Evolutionary conservation across 2,329 filamentous ascomycete species (phyloP).

Genomic region (Aspergillus hiratsukae): DNA sequence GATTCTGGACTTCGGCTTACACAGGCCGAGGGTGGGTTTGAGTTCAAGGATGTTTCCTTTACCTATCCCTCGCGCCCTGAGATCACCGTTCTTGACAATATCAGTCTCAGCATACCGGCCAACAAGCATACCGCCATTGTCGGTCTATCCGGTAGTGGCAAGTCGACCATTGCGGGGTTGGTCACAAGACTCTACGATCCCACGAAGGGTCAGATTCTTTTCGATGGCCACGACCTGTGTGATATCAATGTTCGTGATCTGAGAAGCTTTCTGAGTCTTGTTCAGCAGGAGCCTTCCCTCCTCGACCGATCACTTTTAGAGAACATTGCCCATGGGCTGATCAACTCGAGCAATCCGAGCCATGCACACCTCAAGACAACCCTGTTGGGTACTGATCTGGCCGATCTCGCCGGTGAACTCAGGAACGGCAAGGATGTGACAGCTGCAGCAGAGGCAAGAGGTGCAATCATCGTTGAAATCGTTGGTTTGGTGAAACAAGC

Average conservation of each 20-base stretch:
- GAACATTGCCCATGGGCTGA: conserved; percentile 62
- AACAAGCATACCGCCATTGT: conserved; percentile 59
- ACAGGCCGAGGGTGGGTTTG: conserved; percentile 27
- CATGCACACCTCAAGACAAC: conserved; percentile 46
- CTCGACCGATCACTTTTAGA: conserved; percentile 78
- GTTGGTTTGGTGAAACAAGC: conserved; percentile 53
- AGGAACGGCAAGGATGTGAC: conserved; percentile 49
- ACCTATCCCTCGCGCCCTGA: conserved; percentile 37
- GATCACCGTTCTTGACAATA: conserved; percentile 33
- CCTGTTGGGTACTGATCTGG: conserved; percentile 49
- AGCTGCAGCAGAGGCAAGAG: conserved; percentile 41
- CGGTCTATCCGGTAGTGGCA: conserved; percentile 68
- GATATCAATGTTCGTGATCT: conserved; percentile 29
- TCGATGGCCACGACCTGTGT: conserved; percentile 36
- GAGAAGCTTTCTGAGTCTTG: conserved; percentile 19
- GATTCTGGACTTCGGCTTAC: conserved; percentile 18
- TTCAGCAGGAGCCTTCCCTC: conserved; percentile 67
- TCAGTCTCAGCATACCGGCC: conserved; percentile 34
- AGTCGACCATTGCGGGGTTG: conserved; percentile 69
- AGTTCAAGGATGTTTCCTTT: conserved; percentile 32
- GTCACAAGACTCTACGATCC: conserved; percentile 67
- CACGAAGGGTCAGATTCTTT: conserved; percentile 29
- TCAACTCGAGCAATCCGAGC: conserved; percentile 33
- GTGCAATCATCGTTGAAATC: conserved; percentile 48
- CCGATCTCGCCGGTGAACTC: conserved; percentile 40